These are phyloP conservation scores for Fagopyrum esculentum DNA, from an alignment of 148 eudicot genomes.

Conservation along the genomic window DNA sequence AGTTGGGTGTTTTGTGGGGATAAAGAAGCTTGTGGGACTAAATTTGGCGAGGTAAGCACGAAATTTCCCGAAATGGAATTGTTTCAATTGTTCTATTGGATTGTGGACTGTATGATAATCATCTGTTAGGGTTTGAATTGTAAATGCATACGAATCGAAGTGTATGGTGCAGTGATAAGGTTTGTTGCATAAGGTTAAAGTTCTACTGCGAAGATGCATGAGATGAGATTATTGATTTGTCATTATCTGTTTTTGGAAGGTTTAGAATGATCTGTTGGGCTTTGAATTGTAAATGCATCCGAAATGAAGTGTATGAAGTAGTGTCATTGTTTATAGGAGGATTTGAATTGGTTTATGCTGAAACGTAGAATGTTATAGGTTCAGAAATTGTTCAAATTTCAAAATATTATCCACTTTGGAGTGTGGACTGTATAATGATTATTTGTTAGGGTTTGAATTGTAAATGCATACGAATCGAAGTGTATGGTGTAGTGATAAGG, in stretches of 20 bases:
- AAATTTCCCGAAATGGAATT: not conserved
- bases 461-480: too few species aligned
- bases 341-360: not conserved
- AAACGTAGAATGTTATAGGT: not conserved
- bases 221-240: not conserved
- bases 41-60: constrained; percentile 60
- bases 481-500: too few species aligned
- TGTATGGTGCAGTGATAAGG: too few species aligned
- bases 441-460: too few species aligned
- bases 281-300: not conserved
- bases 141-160: too few species aligned
- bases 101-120: too few species aligned
- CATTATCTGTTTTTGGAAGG: not conserved
- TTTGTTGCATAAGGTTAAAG: too few species aligned
- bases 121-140: too few species aligned
- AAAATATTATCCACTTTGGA: not conserved
- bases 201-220: not conserved
- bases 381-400: not conserved
- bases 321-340: not conserved
- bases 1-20: constrained; percentile 78
- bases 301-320: not conserved
- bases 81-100: not conserved
- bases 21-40: constrained; percentile 45
- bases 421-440: too few species aligned
- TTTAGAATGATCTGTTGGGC: not conserved